Evolutionary conservation across 2,329 filamentous ascomycete species (phyloP).

Genomic region (Aspergillus sp.): DNA sequence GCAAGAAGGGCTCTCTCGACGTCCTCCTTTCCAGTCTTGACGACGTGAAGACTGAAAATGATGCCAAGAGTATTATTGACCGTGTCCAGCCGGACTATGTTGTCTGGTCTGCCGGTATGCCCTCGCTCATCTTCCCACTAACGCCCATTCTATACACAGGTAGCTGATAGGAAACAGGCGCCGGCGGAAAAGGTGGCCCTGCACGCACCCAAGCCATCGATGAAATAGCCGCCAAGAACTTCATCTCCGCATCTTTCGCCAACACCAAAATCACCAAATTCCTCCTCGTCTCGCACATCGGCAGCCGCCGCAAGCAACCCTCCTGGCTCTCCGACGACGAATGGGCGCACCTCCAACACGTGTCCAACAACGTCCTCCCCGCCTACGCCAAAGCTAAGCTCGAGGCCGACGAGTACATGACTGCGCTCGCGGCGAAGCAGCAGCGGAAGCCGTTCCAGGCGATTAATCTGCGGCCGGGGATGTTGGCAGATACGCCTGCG

Average conservation of each 20-base stretch:
- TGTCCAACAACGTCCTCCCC: slow-evolving; percentile 45
- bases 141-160: not conserved
- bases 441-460: slow-evolving; percentile 36
- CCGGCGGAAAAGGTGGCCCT: slow-evolving; percentile 49
- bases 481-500: slow-evolving; percentile 42
- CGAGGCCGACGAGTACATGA: slow-evolving; percentile 51
- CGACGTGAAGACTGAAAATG: slow-evolving; percentile 57
- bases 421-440: slow-evolving; percentile 36
- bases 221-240: slow-evolving; percentile 49
- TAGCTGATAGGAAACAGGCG: slow-evolving; percentile 31
- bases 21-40: slow-evolving; percentile 66
- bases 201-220: slow-evolving; percentile 47
- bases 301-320: slow-evolving; percentile 42
- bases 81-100: slow-evolving; percentile 39
- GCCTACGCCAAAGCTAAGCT: slow-evolving; percentile 50
- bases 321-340: slow-evolving; percentile 47
- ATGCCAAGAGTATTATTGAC: slow-evolving; percentile 56
- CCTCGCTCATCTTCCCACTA: slow-evolving; percentile 1
- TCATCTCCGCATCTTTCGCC: slow-evolving; percentile 44
- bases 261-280: slow-evolving; percentile 46
- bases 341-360: slow-evolving; percentile 39
- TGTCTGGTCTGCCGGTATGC: slow-evolving; percentile 41
- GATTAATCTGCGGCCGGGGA: slow-evolving; percentile 47
- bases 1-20: slow-evolving; percentile 56
- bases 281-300: slow-evolving; percentile 49